Percentiles rank a stretch among this genome's conserved stretches.
Conservation (phyloP, 257 asterid species). For the Perilla frutescens region DNA sequence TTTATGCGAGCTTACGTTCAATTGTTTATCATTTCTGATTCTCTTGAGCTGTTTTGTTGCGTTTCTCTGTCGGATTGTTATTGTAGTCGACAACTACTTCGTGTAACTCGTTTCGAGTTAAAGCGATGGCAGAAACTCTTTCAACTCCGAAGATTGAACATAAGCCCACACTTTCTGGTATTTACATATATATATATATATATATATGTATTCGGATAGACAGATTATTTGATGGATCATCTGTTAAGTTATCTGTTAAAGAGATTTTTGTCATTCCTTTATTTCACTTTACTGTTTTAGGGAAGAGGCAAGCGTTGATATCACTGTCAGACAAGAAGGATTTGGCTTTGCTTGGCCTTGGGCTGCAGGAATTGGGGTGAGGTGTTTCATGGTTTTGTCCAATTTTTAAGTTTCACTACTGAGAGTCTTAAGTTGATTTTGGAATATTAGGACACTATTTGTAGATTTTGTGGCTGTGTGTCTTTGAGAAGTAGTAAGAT, state of each 20-base stretch:
- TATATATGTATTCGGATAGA: not conserved
- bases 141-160: slow-evolving; percentile 47
- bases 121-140: slow-evolving; percentile 77
- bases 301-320: slow-evolving; percentile 78
- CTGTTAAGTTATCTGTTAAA: not conserved
- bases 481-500: not conserved
- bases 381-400: slow-evolving; percentile 17
- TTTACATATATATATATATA: not conserved
- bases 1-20: not conserved
- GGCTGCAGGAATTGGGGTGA: slow-evolving; percentile 89
- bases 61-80: slow-evolving; percentile 1
- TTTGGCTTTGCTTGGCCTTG: slow-evolving; percentile 75
- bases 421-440: slow-evolving; percentile 10
- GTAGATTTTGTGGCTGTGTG: slow-evolving; percentile 10
- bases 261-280: not conserved
- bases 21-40: not conserved
- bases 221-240: not conserved
- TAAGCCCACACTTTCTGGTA: slow-evolving; percentile 51
- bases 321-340: slow-evolving; percentile 91
- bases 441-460: not conserved
- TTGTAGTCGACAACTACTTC: slow-evolving; percentile 37
- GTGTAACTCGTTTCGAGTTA: slow-evolving; percentile 49
- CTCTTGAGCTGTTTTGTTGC: not conserved
- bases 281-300: slow-evolving; percentile 41
- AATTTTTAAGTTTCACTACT: not conserved